Evolutionary conservation across 2,329 filamentous ascomycete species (phyloP), one percentile per base, ranked within the genome.

Genomic region (Pseudogymnoascus verrucosus): DNA sequence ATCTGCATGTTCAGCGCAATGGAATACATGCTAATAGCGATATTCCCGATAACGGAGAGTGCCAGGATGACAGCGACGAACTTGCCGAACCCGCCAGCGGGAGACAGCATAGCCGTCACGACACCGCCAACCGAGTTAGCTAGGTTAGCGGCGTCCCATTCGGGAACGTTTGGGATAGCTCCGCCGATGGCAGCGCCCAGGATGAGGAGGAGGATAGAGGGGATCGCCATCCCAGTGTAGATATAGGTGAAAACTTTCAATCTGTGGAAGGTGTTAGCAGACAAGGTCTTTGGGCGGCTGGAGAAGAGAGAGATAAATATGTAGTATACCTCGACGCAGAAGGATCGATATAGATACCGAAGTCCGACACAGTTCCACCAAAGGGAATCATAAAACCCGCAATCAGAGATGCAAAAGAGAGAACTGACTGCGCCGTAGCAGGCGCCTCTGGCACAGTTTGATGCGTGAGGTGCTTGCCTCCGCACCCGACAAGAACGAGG

Each of bases 1-100:
- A 85, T 84, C 73, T 88, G 85, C 72, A 87, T 84, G 76, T 87
- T 87, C 67, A 88, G 78, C 3, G 84, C 84, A 67, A 87, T 80
- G 69, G 82, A 81, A 76, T 88, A 88, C 74, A 84, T 81, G 14
- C 82, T 84, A 14, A 80, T 82, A 1, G 82, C 77, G 10, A 85
- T 77, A 72, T 87, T 87, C 26, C 84, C 85, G 10, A 88, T 74
- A 51, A 87, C 72, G 1, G 80, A 82, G 42, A 86, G 76, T 5
- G 82, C 78, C 16, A 87, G 78, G 6, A 87, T 71, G 1, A 87
- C 84, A 1, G 84, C 80, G 16, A 87, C 75, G 67, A 88, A 87
- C 66, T 83, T 83, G 64, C 84, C 85, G 67, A 88, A 87, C 0
- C 82, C 82, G 47, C 83, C 82, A 0, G 80, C 80, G 3, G 81